Evolutionary conservation across 495 filamentous ascomycete genomes (phyloP), one percentile per base, ranked within the genome.

Genomic region (Hyaloscypha hepaticicola): DNA sequence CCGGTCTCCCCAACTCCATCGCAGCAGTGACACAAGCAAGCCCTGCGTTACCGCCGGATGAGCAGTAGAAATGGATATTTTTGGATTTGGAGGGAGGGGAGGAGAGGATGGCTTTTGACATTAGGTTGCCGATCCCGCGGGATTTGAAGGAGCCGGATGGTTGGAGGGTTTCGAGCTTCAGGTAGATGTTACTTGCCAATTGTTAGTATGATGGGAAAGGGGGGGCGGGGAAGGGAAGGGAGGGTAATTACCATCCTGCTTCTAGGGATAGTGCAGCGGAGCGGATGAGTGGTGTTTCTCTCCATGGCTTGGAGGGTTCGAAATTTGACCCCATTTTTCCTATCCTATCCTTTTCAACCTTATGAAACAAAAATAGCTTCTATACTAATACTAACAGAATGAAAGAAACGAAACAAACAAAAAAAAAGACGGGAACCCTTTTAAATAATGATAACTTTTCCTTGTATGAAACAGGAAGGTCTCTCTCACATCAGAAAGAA

Each of bases 81-180:
- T n/a, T n/a, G 38, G 38, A 16, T 27, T 61, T 68, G n/a, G 28
- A 29, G 34, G 68, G 57, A 26, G 41, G 41, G 27, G 61, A 55
- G 9, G 50, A 27, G 11, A 74, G 71, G 64, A 88, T 79, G 64
- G 84, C 76, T 16, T 77, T 80, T 51, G 88, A 83, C 77, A 94
- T 87, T 72, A 93, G 83, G 75, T 90, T 85, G 66, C 93, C 94
- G 66, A 97, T 86, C 21, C 90, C 94, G 72, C 92, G 88, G 31
- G 93, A 96, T 76, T 97, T 99, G 87, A 97, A 99, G 11, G 92
- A 96, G 52, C 92, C 93, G 5, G 90, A 89, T 5, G 95, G 94
- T 70, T 99, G 94, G 70, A 94, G 85, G 76, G 91, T 91, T 65
- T 99, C 94, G 61, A 97, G 87, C 74, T 99, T 99, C 70, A 99